A percentile compares a stretch with the other conserved stretches of the same genome.
phyloP scores from a whole-genome alignment of 2,329 filamentous ascomycete genomes.

The Parascedosporium putredinis region DNA sequence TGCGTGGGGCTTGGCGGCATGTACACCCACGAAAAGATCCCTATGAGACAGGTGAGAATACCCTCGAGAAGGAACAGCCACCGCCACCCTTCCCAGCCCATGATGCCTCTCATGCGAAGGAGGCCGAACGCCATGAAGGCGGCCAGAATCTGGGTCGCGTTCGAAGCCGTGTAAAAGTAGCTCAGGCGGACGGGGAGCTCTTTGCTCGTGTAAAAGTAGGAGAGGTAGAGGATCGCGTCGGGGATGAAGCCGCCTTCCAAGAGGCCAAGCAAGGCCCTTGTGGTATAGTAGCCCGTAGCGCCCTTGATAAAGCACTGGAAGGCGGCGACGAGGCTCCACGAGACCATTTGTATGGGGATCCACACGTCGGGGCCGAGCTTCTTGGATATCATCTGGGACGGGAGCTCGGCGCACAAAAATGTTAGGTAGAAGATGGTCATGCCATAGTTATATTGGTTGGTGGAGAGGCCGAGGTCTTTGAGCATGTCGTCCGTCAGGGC shows the following conservation, averaged over 20 bases:
- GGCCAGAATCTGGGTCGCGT: slow-evolving; percentile 27
- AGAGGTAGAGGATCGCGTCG: slow-evolving; percentile 30
- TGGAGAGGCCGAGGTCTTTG: slow-evolving; percentile 28
- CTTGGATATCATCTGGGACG: slow-evolving; percentile 49
- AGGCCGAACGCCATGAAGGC: slow-evolving; percentile 28
- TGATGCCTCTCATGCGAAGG: slow-evolving; percentile 28
- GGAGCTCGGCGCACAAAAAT: slow-evolving; percentile 31
- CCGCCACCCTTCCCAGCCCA: slow-evolving; percentile 26
- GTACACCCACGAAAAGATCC: slow-evolving; percentile 40
- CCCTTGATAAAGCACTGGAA: slow-evolving; percentile 33
- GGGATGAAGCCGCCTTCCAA: slow-evolving; percentile 37
- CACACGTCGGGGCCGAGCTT: slow-evolving; percentile 48
- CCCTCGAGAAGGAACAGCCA: slow-evolving; percentile 48
- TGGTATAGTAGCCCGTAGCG: slow-evolving; percentile 26
- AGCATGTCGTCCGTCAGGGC: slow-evolving; percentile 39
- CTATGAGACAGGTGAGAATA: slow-evolving; percentile 33
- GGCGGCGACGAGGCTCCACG: slow-evolving; percentile 42
- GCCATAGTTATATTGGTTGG: slow-evolving; percentile 27
- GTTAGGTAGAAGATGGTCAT: slow-evolving; percentile 21
- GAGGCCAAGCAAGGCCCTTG: slow-evolving; percentile 27
- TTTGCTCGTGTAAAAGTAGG: slow-evolving; percentile 31
- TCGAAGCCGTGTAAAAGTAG: slow-evolving; percentile 31
- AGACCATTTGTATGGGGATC: slow-evolving; percentile 48
- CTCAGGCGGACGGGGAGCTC: slow-evolving; percentile 28
- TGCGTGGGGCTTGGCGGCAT: slow-evolving; percentile 43